Evolutionary conservation across 2,329 filamentous ascomycete genomes (phyloP).

Genomic region (Penicillium concentricum): DNA sequence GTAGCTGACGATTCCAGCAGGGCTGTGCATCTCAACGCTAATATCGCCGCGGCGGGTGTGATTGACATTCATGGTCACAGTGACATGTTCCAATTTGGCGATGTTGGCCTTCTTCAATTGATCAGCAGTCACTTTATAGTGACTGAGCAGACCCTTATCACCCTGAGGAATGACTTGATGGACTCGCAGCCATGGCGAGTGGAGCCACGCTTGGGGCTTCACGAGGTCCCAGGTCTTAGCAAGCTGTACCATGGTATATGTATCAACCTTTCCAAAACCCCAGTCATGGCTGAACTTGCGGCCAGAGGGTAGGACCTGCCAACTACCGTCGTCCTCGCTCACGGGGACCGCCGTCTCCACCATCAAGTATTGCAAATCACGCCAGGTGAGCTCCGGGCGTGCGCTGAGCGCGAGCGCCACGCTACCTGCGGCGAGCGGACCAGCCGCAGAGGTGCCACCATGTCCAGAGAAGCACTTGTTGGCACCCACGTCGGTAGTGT

Average conservation of each 20-base stretch:
- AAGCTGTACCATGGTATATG: slow-evolving; percentile 76
- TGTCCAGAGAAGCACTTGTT: slow-evolving; percentile 79
- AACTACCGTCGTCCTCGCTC: slow-evolving; percentile 70
- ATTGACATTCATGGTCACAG: slow-evolving; percentile 93
- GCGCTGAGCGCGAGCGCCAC: slow-evolving; percentile 83
- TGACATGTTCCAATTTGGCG: slow-evolving; percentile 87
- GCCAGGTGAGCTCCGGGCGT: slow-evolving; percentile 85
- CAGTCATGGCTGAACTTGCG: slow-evolving; percentile 91
- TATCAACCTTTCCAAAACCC: slow-evolving; percentile 94
- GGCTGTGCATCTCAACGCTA: slow-evolving; percentile 87
- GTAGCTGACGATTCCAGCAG: slow-evolving; percentile 76
- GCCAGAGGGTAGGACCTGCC: slow-evolving; percentile 77
- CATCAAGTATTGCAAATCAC: slow-evolving; percentile 90
- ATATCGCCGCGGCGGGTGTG: slow-evolving; percentile 86
- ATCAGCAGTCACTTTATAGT: slow-evolving; percentile 77
- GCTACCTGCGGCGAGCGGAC: slow-evolving; percentile 86
- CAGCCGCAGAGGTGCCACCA: slow-evolving; percentile 92
- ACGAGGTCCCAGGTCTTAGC: slow-evolving; percentile 84
- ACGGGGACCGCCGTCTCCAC: slow-evolving; percentile 81
- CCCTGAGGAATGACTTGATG: slow-evolving; percentile 84
- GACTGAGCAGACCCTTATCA: slow-evolving; percentile 71
- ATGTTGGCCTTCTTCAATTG: slow-evolving; percentile 82
- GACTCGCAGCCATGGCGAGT: slow-evolving; percentile 90
- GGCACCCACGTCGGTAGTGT: slow-evolving; percentile 89
- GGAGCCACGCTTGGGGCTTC: slow-evolving; percentile 94